These are phyloP conservation scores for Agaricus subrufescens DNA, from an alignment of 768 basidiomycete species.

Conservation along the genomic window DNA sequence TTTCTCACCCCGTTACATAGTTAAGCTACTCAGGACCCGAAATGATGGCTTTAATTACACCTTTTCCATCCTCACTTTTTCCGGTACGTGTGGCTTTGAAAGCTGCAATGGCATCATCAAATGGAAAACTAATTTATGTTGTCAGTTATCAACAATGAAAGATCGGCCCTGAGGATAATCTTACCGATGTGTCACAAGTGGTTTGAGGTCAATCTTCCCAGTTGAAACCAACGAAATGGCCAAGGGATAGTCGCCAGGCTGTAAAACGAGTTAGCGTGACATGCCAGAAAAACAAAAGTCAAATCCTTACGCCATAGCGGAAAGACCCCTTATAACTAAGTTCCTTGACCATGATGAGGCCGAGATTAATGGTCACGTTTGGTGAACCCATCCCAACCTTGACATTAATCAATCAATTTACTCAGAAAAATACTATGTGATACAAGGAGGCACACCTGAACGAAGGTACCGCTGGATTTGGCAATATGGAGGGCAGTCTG, in stretches of 20 bases:
- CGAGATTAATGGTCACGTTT: conserved; percentile 71
- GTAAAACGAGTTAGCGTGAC: conserved; percentile 3
- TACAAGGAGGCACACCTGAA: conserved; percentile 43
- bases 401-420: neutral
- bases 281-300: neutral
- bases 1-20: neutral
- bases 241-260: conserved; percentile 83
- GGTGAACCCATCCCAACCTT: conserved; percentile 86
- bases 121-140: conserved; percentile 50
- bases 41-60: conserved; percentile 87
- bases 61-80: conserved; percentile 81
- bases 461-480: conserved; percentile 70
- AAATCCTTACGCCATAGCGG: conserved; percentile 67
- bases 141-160: neutral
- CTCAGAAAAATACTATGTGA: neutral
- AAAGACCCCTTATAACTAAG: conserved; percentile 85
- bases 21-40: conserved; percentile 56
- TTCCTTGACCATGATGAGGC: conserved; percentile 70
- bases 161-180: conserved; percentile 9
- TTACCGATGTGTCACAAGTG: conserved; percentile 85
- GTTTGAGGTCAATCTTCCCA: conserved; percentile 82
- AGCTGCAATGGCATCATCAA: conserved; percentile 72
- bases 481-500: conserved; percentile 79
- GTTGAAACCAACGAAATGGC: conserved; percentile 80
- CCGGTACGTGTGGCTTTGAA: conserved; percentile 80